Evolutionary conservation across 345 rosid species (phyloP).

Genomic region (Fremontodendron californicum): DNA sequence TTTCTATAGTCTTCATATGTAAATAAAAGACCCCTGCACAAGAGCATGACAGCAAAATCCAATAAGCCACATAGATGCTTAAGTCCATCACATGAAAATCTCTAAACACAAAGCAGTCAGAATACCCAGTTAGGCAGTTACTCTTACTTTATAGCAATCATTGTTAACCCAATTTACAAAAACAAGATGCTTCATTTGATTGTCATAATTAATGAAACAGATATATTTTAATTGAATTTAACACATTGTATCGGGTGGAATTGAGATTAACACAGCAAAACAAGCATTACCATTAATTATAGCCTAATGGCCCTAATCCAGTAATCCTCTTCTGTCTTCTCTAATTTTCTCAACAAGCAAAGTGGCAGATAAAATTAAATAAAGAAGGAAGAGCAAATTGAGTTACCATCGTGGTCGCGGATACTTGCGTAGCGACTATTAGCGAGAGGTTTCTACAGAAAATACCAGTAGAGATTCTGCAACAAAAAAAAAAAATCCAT

Average conservation of each 20-base stretch:
- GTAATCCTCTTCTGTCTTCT: not conserved
- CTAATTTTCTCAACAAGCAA: not conserved
- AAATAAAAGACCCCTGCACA: slow-evolving; percentile 78
- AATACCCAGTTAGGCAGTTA: not conserved
- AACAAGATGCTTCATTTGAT: not conserved
- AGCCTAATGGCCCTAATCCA: not conserved
- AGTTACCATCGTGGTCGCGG: slow-evolving; percentile 78
- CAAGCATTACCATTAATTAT: not conserved
- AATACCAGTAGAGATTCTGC: slow-evolving; percentile 77
- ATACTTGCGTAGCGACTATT: slow-evolving; percentile 95
- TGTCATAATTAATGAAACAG: not conserved
- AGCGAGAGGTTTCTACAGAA: slow-evolving; percentile 95
- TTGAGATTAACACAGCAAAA: not conserved
- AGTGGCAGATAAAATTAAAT: not conserved
- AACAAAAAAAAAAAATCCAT: not conserved
- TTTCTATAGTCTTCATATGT: slow-evolving; percentile 93
- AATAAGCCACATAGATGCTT: not conserved
- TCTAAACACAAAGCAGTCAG: not conserved
- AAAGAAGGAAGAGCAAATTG: not conserved
- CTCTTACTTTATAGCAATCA: not conserved
- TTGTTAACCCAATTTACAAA: not conserved
- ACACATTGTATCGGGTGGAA: not conserved
- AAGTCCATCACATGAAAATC: not conserved
- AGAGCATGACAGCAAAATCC: slow-evolving; percentile 10
- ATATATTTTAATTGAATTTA: not conserved